Base-by-base conservation (phyloP, 2,329 filamentous ascomycete genomes). In the Aaosphaeria arxii region DNA sequence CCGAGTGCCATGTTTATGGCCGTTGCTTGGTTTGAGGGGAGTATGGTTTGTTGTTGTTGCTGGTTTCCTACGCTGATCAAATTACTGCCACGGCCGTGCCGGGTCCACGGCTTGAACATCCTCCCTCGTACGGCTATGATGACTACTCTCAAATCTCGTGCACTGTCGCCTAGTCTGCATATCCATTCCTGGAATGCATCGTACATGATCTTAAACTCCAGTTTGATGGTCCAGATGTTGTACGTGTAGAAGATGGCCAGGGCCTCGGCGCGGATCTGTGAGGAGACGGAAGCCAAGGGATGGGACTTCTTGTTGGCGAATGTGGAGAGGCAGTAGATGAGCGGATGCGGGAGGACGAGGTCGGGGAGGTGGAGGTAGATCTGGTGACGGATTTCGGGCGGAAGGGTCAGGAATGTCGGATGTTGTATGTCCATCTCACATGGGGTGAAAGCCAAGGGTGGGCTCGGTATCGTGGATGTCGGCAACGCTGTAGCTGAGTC, bases 301-400 rank as follows among this genome's bases (percentile, higher is more conserved):
- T 71, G 69, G 46, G 70, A 67, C 50, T 67, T 67, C 40, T 64
- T 59, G 54, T 64, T 59, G 32, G 61, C 57, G 38, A 68, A 69
- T 40, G 66, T 69, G 40, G 64, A 67, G 45, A 70, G 66, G 57
- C 69, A 71, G 74, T 71, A 71, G 48, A 69, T 66, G 40, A 71
- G 66, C 9, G 69, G 67, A 30, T 66, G 61, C 9, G 60, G 57
- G 44, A 63, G 56, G 46, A 69, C 60, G 44, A 71, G 62, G 45
- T 68, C 63, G 30, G 64, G 63, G 47, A 69, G 63, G 44, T 65
- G 51, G 48, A 61, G 64, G 57, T 71, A 71, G 47, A 71, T 69
- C 17, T 69, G 58, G 54, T 65, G 60, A 30, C 69, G 64, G 39
- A 71, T 59, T 43, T 71, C 69, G 4, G 66, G 64, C 1, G 68